phyloP scores from a whole-genome alignment of 495 filamentous ascomycete species.

The Endocarpon pusillum region DNA sequence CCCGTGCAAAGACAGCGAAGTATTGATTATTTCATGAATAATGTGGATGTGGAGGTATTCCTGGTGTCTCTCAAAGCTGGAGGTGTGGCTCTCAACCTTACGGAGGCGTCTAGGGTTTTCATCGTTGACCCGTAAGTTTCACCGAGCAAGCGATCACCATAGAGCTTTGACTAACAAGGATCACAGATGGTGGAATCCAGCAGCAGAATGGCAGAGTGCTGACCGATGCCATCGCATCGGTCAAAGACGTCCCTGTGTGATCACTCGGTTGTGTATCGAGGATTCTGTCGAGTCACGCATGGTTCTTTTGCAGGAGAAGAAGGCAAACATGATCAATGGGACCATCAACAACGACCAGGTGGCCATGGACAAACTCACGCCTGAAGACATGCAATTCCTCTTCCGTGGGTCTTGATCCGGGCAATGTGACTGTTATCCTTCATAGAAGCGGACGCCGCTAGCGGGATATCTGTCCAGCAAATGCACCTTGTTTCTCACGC shows the following conservation, averaged over 20 bases:
- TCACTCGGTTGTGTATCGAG: constrained; percentile 85
- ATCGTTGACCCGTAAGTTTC: constrained; percentile 77
- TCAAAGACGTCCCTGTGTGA: constrained; percentile 81
- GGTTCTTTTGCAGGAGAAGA: constrained; percentile 91
- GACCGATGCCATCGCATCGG: constrained; percentile 96
- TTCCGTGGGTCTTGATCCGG: constrained; percentile 59
- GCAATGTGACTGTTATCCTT: too few relatives aligned
- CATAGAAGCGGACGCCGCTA: too few relatives aligned
- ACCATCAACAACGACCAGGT: constrained; percentile 82
- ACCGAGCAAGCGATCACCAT: not conserved
- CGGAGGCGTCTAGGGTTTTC: constrained; percentile 83
- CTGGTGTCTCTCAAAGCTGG: constrained; percentile 89
- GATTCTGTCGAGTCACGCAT: constrained; percentile 92
- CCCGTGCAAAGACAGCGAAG: constrained; percentile 80
- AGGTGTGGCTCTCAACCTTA: constrained; percentile 87
- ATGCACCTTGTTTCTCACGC: too few relatives aligned
- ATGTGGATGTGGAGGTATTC: constrained; percentile 82
- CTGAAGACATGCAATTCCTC: constrained; percentile 85
- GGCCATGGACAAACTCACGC: constrained; percentile 76
- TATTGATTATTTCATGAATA: constrained; percentile 90
- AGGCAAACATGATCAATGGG: constrained; percentile 85
- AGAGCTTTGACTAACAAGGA: constrained; percentile 8
- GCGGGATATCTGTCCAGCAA: too few relatives aligned
- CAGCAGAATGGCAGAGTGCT: constrained; percentile 92
- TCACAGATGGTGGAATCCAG: constrained; percentile 84